Conservation (phyloP, 1,139 yeast genomes). For the Sugiyamaella sp. region DNA sequence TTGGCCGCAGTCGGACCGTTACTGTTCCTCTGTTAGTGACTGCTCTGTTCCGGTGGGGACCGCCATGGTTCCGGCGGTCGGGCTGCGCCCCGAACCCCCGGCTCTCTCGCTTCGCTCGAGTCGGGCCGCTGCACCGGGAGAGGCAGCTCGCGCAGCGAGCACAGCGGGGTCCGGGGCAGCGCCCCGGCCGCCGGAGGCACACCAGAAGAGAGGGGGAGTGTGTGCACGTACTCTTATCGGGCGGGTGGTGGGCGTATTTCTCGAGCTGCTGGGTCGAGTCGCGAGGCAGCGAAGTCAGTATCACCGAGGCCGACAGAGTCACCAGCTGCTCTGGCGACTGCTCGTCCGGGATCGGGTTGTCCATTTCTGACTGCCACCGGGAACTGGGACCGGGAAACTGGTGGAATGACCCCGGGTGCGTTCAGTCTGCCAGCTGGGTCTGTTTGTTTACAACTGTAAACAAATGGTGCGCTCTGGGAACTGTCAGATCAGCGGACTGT, state of each 20-base stretch:
- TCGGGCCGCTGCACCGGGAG: neutral
- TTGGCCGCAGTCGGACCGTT: slow-evolving; percentile 41
- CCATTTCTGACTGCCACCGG: too few relatives aligned
- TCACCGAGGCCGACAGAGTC: slow-evolving; percentile 40
- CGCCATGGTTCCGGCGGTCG: neutral
- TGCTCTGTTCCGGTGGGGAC: neutral
- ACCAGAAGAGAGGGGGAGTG: too few relatives aligned
- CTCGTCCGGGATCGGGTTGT: slow-evolving; percentile 38
- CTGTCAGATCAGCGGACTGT: too few relatives aligned
- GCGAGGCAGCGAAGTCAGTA: slow-evolving; percentile 37
- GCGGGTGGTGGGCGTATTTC: slow-evolving; percentile 33
- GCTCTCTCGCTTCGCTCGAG: neutral
- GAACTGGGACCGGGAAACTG: too few relatives aligned
- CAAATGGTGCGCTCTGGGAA: too few relatives aligned
- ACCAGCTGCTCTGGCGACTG: slow-evolving; percentile 34
- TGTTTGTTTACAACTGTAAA: too few relatives aligned
- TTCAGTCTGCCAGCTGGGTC: neutral
- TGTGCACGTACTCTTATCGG: slow-evolving; percentile 28
- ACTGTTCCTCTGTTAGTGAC: slow-evolving; percentile 22
- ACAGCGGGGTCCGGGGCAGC: slow-evolving; percentile 1
- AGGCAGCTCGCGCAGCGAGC: neutral
- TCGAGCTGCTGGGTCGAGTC: slow-evolving; percentile 38
- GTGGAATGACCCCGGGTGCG: neutral
- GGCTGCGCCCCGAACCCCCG: neutral
- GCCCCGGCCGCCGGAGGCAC: slow-evolving; percentile 7